Percentiles rank a stretch among this genome's conserved stretches.
phyloP scores from a whole-genome alignment of 2,329 filamentous ascomycete species.

The Penicillium sp. region DNA sequence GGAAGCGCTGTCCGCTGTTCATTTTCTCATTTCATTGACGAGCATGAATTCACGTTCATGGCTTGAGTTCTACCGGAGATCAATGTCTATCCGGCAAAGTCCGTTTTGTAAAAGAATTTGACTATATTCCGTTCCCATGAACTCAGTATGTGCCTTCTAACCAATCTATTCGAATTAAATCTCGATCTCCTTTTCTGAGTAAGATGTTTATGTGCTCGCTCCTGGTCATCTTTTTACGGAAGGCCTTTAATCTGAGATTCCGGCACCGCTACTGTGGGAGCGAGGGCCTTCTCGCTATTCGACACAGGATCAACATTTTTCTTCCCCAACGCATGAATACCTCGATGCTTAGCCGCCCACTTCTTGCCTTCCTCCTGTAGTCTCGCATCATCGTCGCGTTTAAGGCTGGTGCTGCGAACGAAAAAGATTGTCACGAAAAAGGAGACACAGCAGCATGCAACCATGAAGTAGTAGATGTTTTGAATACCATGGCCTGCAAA shows the following conservation, averaged over 20 bases:
- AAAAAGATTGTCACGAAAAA: not conserved
- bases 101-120: not conserved
- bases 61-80: not conserved
- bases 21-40: not conserved
- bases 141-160: not conserved
- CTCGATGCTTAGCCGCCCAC: slow-evolving; percentile 2
- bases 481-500: not conserved
- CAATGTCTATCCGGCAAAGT: not conserved
- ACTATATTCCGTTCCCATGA: not conserved
- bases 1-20: not conserved
- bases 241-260: not conserved
- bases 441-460: slow-evolving; percentile 1
- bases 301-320: not conserved
- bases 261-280: not conserved
- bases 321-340: not conserved
- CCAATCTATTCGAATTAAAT: not conserved
- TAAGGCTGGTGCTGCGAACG: slow-evolving; percentile 2
- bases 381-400: slow-evolving; percentile 2
- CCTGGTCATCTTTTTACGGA: not conserved
- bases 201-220: not conserved
- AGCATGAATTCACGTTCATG: not conserved
- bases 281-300: not conserved
- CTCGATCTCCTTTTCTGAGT: too few relatives aligned
- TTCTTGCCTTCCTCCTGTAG: slow-evolving; percentile 3
- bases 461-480: slow-evolving; percentile 6